These are phyloP conservation scores for Penicillium brevicompactum DNA, from an alignment of 2,329 filamentous ascomycete species.

Conservation along the genomic window DNA sequence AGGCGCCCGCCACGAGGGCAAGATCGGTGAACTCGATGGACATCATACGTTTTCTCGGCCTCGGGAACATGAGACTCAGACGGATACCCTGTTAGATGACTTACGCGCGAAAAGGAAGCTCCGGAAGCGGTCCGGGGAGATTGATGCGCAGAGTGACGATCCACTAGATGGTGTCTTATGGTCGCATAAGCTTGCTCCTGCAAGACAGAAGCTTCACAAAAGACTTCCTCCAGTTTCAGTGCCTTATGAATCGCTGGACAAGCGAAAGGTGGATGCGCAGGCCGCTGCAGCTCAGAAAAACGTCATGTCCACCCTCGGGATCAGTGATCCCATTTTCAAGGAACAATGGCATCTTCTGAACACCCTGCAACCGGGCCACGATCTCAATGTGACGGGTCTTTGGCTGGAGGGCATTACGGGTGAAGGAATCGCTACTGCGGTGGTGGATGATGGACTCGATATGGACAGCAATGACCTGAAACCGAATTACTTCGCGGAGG, in stretches of 20 bases:
- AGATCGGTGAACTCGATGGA: slow-evolving; percentile 72
- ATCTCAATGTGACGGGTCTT: slow-evolving; percentile 92
- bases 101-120: slow-evolving; percentile 63
- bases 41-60: slow-evolving; percentile 85
- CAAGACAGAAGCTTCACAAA: slow-evolving; percentile 65
- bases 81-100: slow-evolving; percentile 55
- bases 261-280: slow-evolving; percentile 39
- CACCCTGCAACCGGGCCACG: slow-evolving; percentile 75
- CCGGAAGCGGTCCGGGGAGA: slow-evolving; percentile 47
- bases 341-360: slow-evolving; percentile 98
- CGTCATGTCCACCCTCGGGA: slow-evolving; percentile 68
- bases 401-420: slow-evolving; percentile 92
- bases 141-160: slow-evolving; percentile 38
- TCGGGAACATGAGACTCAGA: slow-evolving; percentile 56
- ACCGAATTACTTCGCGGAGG: slow-evolving; percentile 88
- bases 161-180: slow-evolving; percentile 74
- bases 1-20: slow-evolving; percentile 78
- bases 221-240: slow-evolving; percentile 46
- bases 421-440: slow-evolving; percentile 83
- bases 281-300: slow-evolving; percentile 61
- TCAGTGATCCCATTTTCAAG: slow-evolving; percentile 85
- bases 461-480: slow-evolving; percentile 93
- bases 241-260: slow-evolving; percentile 45
- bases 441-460: slow-evolving; percentile 94
- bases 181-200: slow-evolving; percentile 71